Evolutionary conservation across 2,329 filamentous ascomycete genomes (phyloP), one percentile per base, ranked within the genome.

Genomic region (Alternaria triticimaculans): DNA sequence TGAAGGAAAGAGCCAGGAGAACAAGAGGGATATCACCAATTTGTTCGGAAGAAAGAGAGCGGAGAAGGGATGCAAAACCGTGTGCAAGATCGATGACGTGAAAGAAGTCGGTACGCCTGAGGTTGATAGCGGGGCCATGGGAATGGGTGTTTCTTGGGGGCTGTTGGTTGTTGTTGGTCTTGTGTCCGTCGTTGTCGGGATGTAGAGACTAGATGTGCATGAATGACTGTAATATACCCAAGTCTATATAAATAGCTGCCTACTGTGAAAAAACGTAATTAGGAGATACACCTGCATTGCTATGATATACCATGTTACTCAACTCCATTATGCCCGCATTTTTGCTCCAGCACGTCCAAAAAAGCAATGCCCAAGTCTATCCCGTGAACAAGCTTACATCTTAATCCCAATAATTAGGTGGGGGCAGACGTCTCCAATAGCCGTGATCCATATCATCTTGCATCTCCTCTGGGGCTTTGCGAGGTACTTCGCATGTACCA

Each of bases 41-140:
- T 33, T 69, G 43, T 66, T 68, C 44, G 65, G 65, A 43, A 66
- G 64, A 59, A 70, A 72, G 60, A 66, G 62, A n/a, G 70, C 74
- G 53, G 68, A 70, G 12, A 69, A 75, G 57, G 69, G 70, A 0
- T 80, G 78, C 57, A 63, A 76, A 66, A 74, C 75, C 11, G 76
- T 80, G 1, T 81, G 79, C 65, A 76, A 75, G 63, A 76, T 81
- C 30, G 79, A 81, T 60, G 77, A 70, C 12, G 78, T 80, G 0
- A 68, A 76, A 66, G 53, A 72, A 30, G 41, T 72, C 11, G 79
- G 79, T 6, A 75, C 71, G 9, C 79, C 79, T 2, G 79, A 81
- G 70, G 67, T 80, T 54, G 73, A 67, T 7, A 60, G 60, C 15
- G 68, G 62, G 10, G 62, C 70, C 18, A 56, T 63, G n/a, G 67